phyloP scores from a whole-genome alignment of 1,284 basidiomycete species.

The Cystobasidium slooffiae region DNA sequence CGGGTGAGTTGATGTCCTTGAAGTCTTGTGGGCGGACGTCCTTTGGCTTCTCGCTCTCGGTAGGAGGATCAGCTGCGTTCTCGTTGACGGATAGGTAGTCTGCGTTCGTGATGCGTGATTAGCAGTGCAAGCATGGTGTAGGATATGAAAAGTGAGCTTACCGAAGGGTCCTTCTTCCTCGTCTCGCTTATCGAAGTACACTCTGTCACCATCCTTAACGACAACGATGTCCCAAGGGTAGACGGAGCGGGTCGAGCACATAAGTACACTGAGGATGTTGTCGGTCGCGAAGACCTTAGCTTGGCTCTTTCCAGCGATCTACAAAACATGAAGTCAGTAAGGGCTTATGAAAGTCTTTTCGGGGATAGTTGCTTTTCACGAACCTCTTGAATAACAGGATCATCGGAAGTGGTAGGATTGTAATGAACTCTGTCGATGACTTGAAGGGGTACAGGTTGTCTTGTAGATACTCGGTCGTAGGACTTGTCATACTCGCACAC shows the following conservation, averaged over 20 bases:
- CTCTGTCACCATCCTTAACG: conserved; percentile 85
- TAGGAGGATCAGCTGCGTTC: conserved; percentile 93
- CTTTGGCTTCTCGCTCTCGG: conserved; percentile 77
- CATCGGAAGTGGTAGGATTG: conserved; percentile 95
- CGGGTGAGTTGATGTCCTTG: conserved; percentile 89
- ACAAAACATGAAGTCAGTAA: conserved; percentile 3
- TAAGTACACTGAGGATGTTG: conserved; percentile 91
- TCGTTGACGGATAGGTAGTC: conserved; percentile 98
- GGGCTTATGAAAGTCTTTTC: background rate
- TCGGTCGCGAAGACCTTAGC: conserved; percentile 93
- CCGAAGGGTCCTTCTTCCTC: conserved; percentile 87
- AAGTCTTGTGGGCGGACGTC: conserved; percentile 56
- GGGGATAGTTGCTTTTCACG: conserved; percentile 45
- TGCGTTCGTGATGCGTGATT: conserved; percentile 17
- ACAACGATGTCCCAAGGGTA: conserved; percentile 99
- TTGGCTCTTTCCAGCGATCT: conserved; percentile 77
- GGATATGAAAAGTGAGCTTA: conserved; percentile 43
- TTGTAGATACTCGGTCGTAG: conserved; percentile 94
- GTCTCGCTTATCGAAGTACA: conserved; percentile 94
- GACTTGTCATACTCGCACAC: conserved; percentile 92
- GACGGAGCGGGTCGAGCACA: conserved; percentile 92
- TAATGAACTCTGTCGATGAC: conserved; percentile 94
- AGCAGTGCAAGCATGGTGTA: background rate
- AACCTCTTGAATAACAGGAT: conserved; percentile 89
- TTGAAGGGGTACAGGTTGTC: conserved; percentile 86